Percentiles rank a stretch among this genome's conserved stretches.
These are phyloP conservation scores for Aspergillus sp. DNA, from an alignment of 2,329 filamentous ascomycete species.

Conservation along the genomic window DNA sequence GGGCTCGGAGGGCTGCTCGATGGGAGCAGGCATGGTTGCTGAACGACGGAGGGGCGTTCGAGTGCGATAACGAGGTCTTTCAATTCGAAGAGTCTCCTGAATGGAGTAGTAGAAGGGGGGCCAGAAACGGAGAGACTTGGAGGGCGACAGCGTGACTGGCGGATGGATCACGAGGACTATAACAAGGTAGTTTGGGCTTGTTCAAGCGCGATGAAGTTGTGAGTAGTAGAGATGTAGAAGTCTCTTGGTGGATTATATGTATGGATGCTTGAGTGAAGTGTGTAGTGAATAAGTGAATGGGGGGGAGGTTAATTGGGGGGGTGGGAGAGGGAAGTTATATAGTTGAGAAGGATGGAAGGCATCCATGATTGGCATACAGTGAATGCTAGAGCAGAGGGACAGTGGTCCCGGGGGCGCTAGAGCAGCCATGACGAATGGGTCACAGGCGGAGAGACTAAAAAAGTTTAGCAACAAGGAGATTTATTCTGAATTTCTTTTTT, in stretches of 20 bases:
- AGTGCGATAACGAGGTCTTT: constrained; percentile 16
- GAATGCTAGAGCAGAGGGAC: not conserved
- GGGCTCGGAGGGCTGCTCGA: constrained; percentile 27
- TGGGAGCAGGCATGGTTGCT: constrained; percentile 34
- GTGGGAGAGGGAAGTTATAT: constrained; percentile 13
- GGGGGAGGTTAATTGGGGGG: not conserved
- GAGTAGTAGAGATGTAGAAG: not conserved
- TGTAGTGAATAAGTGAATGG: not conserved
- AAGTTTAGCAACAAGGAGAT: not conserved
- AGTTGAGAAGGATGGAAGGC: constrained; percentile 8
- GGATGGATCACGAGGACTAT: not conserved
- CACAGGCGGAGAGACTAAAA: constrained; percentile 13
- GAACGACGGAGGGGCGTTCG: constrained; percentile 25
- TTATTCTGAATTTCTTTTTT: not conserved
- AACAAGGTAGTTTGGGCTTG: not conserved
- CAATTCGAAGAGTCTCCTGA: constrained; percentile 24
- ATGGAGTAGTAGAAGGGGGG: constrained; percentile 21
- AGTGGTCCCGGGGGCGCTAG: not conserved
- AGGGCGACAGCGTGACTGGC: constrained; percentile 35
- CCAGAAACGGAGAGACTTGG: constrained; percentile 26
- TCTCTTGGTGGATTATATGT: not conserved
- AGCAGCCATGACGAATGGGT: constrained; percentile 23
- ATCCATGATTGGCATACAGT: constrained; percentile 13
- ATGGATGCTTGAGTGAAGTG: not conserved
- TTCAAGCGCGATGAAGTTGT: not conserved